Evolutionary conservation across 352 stramenopile genomes (phyloP).

Genomic region (Blastocystis sp.): DNA sequence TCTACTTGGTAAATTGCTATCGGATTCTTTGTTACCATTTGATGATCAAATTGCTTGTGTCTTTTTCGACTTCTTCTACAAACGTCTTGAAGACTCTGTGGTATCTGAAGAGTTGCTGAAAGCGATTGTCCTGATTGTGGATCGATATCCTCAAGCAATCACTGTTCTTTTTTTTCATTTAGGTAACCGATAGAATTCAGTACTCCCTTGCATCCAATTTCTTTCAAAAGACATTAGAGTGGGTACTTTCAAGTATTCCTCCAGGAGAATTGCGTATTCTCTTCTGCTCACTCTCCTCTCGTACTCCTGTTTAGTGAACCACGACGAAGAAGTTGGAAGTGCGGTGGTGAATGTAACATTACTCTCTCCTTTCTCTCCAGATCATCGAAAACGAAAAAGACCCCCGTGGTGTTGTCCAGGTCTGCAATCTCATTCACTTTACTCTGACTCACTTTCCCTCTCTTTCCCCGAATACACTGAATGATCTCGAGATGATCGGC

Average conservation of each 20-base stretch:
- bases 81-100: neutral
- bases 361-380: neutral
- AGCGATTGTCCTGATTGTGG: neutral
- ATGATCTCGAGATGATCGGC: constrained; percentile 20
- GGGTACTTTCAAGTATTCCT: constrained; percentile 33
- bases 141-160: neutral
- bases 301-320: neutral
- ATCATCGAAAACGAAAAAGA: constrained; percentile 51
- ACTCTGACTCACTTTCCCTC: neutral
- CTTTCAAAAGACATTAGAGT: constrained; percentile 4
- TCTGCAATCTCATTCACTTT: neutral
- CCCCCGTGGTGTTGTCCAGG: constrained; percentile 32
- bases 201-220: neutral
- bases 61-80: constrained; percentile 52
- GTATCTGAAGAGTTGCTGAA: constrained; percentile 4
- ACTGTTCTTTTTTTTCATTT: neutral
- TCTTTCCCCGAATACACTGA: neutral
- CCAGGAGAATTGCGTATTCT: neutral
- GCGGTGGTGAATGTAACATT: neutral
- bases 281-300: neutral
- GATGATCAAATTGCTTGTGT: neutral
- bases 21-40: neutral
- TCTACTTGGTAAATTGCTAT: constrained; percentile 5
- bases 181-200: neutral
- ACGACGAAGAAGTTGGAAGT: neutral